phyloP scores from a whole-genome alignment of 2,329 filamentous ascomycete species.

The Graphilbum sp. region DNA sequence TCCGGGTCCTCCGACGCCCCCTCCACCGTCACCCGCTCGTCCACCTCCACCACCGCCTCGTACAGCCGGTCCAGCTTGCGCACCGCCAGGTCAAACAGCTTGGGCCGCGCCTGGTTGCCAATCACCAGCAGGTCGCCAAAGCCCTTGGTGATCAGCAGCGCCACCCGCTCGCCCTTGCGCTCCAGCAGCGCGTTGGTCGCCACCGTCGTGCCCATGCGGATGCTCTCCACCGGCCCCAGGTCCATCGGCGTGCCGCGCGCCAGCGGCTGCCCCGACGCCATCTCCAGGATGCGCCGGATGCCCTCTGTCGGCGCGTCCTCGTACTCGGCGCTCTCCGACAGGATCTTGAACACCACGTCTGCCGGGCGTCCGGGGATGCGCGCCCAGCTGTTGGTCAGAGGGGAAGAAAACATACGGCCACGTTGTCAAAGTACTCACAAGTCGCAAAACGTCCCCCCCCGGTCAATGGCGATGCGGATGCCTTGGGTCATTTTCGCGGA shows the following conservation, averaged over 20 bases:
- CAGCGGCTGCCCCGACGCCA: conserved; percentile 30
- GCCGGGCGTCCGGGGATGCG: conserved; percentile 37
- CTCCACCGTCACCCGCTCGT: conserved; percentile 7
- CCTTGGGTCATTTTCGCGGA: too few species aligned
- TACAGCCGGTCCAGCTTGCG: conserved; percentile 5
- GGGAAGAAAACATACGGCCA: too few species aligned
- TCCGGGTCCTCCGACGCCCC: conserved; percentile 2
- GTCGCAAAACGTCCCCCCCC: conserved; percentile 81
- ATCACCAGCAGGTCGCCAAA: conserved; percentile 4
- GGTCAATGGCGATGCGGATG: conserved; percentile 21
- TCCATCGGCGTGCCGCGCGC: conserved; percentile 44
- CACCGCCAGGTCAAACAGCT: conserved; percentile 11
- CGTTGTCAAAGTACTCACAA: too few species aligned
- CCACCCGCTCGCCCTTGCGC: conserved; percentile 4
- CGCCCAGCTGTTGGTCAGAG: conserved; percentile 22
- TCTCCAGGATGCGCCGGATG: conserved; percentile 33
- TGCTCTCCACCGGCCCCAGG: conserved; percentile 15
- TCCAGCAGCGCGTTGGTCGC: conserved; percentile 7
- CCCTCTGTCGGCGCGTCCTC: conserved; percentile 52
- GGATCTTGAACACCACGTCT: conserved; percentile 50
- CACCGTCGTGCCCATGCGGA: conserved; percentile 8
- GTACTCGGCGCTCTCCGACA: conserved; percentile 55
- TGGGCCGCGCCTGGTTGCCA: conserved; percentile 5
- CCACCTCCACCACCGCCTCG: conserved; percentile 4
- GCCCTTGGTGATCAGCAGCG: conserved; percentile 2